Evolutionary conservation across 2,329 filamentous ascomycete species (phyloP).

Genomic region (Aureobasidium mangrovei): DNA sequence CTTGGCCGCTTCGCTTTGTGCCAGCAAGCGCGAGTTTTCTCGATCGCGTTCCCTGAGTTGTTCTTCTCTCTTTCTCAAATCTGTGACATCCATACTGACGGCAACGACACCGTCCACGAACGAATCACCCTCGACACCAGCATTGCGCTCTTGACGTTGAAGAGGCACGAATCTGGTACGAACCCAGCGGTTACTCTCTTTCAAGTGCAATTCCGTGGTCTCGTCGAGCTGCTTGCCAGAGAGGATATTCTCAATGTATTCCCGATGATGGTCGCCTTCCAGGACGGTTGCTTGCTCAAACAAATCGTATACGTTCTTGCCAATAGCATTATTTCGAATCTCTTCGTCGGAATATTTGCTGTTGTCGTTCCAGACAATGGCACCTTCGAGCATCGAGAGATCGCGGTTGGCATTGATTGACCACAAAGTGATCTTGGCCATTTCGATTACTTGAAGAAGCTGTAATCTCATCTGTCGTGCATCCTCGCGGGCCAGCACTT

Average conservation of each 20-base stretch:
- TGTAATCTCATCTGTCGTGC: constrained; percentile 61
- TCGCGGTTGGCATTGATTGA: constrained; percentile 55
- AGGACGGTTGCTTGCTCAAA: constrained; percentile 35
- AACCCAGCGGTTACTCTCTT: constrained; percentile 56
- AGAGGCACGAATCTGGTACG: constrained; percentile 64
- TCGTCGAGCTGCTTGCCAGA: constrained; percentile 52
- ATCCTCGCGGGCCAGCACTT: constrained; percentile 57
- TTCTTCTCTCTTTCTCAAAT: constrained; percentile 56
- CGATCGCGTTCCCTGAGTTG: constrained; percentile 53
- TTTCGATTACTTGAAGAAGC: constrained; percentile 62
- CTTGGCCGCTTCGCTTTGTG: constrained; percentile 69
- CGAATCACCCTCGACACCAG: constrained; percentile 42
- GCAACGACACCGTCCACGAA: constrained; percentile 65
- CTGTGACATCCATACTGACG: constrained; percentile 72
- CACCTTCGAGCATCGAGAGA: constrained; percentile 63
- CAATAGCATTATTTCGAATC: not conserved
- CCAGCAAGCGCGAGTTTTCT: constrained; percentile 61
- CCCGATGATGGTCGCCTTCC: constrained; percentile 37
- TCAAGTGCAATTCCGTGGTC: constrained; percentile 52
- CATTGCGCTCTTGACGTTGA: constrained; percentile 45
- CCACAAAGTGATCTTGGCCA: constrained; percentile 69
- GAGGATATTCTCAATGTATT: constrained; percentile 56
- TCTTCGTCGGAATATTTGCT: constrained; percentile 1
- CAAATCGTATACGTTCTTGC: constrained; percentile 52
- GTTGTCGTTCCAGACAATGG: constrained; percentile 36